A percentile compares a stretch with the other conserved stretches of the same genome.
Evolutionary conservation across 75 land plant species (phyloP).

Genomic region (Pinus tabuliformis): DNA sequence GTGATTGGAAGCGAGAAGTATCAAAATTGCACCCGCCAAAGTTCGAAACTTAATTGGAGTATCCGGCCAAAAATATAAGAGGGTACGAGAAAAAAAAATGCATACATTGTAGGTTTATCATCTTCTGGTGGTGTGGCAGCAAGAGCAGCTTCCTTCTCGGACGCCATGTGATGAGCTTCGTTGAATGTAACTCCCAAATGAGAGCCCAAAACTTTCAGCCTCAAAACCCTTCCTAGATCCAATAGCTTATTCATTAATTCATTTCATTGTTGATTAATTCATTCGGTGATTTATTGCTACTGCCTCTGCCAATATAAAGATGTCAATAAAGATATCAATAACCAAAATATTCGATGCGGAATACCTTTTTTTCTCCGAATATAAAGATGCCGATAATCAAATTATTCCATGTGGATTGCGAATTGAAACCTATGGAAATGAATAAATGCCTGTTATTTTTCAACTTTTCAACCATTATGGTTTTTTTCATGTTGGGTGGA

Average conservation of each 20-base stretch:
- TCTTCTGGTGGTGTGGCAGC: neutral
- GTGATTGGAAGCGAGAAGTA: too few species aligned
- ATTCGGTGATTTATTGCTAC: too few species aligned
- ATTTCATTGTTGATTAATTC: neutral
- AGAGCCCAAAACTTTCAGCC: constrained; percentile 5
- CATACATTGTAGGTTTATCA: constrained; percentile 3
- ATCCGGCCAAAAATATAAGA: neutral
- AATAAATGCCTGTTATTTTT: too few species aligned
- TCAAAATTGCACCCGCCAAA: neutral
- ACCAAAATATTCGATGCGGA: too few species aligned
- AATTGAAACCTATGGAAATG: too few species aligned
- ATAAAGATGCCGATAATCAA: too few species aligned
- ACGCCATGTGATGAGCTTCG: neutral
- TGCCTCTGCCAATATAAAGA: too few species aligned
- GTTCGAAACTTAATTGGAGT: neutral
- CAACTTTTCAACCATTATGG: too few species aligned
- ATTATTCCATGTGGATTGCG: too few species aligned
- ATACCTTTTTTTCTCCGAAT: too few species aligned
- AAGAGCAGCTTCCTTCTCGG: constrained; percentile 9
- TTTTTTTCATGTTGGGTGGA: too few species aligned
- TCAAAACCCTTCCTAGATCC: constrained; percentile 4
- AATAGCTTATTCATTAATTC: neutral
- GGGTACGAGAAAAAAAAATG: neutral
- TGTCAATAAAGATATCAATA: too few species aligned
- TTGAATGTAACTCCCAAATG: neutral